These are phyloP conservation scores for Diplodia intermedia DNA, from an alignment of 2,329 filamentous ascomycete species.

Conservation along the genomic window DNA sequence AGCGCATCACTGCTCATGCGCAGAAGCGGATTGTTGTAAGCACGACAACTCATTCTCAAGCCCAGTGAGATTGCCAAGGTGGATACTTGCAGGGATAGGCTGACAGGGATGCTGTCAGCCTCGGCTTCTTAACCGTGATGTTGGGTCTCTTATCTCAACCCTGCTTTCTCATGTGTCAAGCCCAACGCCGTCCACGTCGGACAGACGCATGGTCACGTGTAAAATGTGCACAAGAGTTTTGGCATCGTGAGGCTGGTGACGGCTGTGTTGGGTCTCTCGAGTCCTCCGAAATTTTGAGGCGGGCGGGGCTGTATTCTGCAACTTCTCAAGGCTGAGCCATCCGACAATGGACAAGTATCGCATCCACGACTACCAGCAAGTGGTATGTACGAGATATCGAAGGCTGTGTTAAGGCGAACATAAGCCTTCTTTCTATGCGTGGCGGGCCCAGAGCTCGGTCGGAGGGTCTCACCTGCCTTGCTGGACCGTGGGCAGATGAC, in stretches of 20 bases:
- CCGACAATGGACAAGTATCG: too few species aligned
- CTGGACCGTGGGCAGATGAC: too few species aligned
- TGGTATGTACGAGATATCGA: background rate
- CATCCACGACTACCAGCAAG: too few species aligned
- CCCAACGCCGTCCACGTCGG: background rate
- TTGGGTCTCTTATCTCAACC: background rate
- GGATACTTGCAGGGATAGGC: background rate
- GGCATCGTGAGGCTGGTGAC: background rate
- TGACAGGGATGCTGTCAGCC: background rate
- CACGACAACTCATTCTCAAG: too few species aligned
- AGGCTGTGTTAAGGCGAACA: background rate
- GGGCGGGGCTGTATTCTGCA: background rate
- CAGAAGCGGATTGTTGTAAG: too few species aligned
- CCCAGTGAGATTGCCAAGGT: too few species aligned
- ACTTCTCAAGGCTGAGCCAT: background rate
- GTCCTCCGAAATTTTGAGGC: background rate
- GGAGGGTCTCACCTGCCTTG: too few species aligned
- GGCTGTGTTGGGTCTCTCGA: background rate
- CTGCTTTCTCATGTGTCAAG: constrained; percentile 1
- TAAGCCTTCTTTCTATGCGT: background rate
- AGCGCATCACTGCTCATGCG: too few species aligned
- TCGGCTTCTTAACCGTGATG: background rate
- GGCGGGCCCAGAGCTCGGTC: too few species aligned
- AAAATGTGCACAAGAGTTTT: background rate
- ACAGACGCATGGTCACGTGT: background rate